A percentile compares a stretch with the other conserved stretches of the same genome.
phyloP scores from a whole-genome alignment of 805 yeast species.

The Hermanozyma aechmeae region DNA sequence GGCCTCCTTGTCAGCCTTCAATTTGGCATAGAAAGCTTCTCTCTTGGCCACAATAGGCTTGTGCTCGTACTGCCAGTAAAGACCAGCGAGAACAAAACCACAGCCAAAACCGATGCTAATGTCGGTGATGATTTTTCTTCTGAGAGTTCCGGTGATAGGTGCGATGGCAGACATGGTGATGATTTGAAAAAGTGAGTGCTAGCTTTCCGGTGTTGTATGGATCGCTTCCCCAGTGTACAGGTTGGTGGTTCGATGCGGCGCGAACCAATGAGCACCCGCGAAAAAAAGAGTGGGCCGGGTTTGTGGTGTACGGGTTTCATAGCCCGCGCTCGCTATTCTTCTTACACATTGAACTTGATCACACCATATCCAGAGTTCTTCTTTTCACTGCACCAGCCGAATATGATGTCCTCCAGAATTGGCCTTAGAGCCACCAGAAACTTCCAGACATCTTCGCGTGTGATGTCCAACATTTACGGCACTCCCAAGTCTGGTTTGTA shows the following conservation, averaged over 20 bases:
- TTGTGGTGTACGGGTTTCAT: no score
- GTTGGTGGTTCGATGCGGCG: no score
- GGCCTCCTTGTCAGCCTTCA: conserved; percentile 65
- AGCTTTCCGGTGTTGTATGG: no score
- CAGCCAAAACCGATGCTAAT: conserved; percentile 56
- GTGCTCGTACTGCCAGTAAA: conserved; percentile 86
- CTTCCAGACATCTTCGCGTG: conserved; percentile 39
- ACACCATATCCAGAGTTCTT: no score
- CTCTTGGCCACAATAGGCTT: conserved; percentile 61
- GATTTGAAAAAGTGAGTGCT: no score
- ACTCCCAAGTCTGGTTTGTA: conserved; percentile 58
- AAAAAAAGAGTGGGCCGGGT: no score
- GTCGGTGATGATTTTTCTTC: conserved; percentile 73
- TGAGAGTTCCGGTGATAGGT: conserved; percentile 78
- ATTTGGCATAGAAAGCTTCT: conserved; percentile 75
- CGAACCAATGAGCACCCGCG: no score
- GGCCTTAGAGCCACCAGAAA: conserved; percentile 18
- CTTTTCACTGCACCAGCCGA: no score
- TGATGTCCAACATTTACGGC: conserved; percentile 23
- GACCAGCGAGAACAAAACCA: conserved; percentile 53
- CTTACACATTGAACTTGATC: no score
- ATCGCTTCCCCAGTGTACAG: no score
- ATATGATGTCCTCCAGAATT: conserved; percentile 17
- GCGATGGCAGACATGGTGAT: conserved; percentile 57
- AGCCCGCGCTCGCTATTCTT: no score